Conservation (phyloP, 768 basidiomycete genomes). For the Cyathus striatus region DNA sequence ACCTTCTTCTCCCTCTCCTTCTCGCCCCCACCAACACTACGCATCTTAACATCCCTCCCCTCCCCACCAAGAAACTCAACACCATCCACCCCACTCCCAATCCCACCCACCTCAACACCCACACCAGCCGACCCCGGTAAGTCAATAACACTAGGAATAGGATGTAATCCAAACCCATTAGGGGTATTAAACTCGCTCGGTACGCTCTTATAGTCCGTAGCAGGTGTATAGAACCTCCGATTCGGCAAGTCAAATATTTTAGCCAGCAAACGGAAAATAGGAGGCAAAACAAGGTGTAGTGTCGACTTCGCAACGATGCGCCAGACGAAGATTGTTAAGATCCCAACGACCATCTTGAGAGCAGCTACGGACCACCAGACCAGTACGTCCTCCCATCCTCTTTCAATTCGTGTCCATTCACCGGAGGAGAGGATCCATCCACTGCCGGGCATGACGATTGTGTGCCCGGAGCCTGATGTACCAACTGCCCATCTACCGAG, state of each 20-base stretch:
- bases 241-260: slow-evolving; percentile 69
- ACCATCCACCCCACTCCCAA: slow-evolving; percentile 28
- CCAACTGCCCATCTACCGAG: slow-evolving; percentile 65
- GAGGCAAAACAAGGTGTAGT: slow-evolving; percentile 73
- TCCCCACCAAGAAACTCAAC: slow-evolving; percentile 29
- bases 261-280: slow-evolving; percentile 74
- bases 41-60: slow-evolving; percentile 64
- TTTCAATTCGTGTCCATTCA: slow-evolving; percentile 28
- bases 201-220: slow-evolving; percentile 78
- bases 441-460: slow-evolving; percentile 53
- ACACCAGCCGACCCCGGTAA: slow-evolving; percentile 47
- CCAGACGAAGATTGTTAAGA: slow-evolving; percentile 81
- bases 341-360: slow-evolving; percentile 42
- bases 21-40: slow-evolving; percentile 20
- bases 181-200: slow-evolving; percentile 46
- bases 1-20: slow-evolving; percentile 4
- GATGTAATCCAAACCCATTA: slow-evolving; percentile 43
- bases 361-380: slow-evolving; percentile 44
- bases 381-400: slow-evolving; percentile 31
- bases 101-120: slow-evolving; percentile 39
- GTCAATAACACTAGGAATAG: slow-evolving; percentile 86
- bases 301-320: slow-evolving; percentile 79
- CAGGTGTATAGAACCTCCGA: slow-evolving; percentile 85
- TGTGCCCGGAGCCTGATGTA: slow-evolving; percentile 17
- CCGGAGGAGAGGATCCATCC: slow-evolving; percentile 30